phyloP scores from a whole-genome alignment of 139 green algal species.

The Chlorella sp. region DNA sequence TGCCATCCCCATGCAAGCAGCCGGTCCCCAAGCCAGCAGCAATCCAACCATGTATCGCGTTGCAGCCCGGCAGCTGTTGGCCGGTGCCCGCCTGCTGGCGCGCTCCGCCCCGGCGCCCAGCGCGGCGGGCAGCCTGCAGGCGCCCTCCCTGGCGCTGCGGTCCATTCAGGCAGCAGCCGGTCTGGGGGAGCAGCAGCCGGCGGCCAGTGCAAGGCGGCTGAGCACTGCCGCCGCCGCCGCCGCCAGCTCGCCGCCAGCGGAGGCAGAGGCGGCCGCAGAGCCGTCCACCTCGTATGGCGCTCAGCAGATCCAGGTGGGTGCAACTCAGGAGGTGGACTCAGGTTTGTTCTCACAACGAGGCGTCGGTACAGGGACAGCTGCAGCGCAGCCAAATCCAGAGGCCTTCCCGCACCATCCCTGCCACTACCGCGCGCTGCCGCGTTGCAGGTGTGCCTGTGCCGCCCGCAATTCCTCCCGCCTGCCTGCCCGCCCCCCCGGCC shows the following conservation, averaged over 20 bases:
- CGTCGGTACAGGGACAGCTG: not conserved
- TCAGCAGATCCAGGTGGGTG: conserved; percentile 47
- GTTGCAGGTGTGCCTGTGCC: not conserved
- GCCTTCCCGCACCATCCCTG: too few relatives aligned
- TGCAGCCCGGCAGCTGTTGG: not conserved
- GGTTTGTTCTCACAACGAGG: not conserved
- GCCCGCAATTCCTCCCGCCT: too few relatives aligned
- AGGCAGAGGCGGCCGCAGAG: conserved; percentile 1
- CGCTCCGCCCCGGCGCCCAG: not conserved
- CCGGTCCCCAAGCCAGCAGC: not conserved
- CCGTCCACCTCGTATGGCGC: conserved; percentile 35
- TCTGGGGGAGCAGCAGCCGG: not conserved
- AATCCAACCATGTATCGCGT: not conserved
- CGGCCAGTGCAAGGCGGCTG: not conserved
- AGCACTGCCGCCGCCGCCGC: not conserved
- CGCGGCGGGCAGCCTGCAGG: not conserved
- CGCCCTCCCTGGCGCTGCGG: not conserved
- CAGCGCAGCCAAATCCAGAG: not conserved
- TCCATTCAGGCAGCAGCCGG: not conserved
- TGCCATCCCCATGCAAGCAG: not conserved
- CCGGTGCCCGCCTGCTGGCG: conserved; percentile 1
- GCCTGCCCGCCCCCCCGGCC: not conserved
- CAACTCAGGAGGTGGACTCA: not conserved
- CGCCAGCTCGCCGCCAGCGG: not conserved
- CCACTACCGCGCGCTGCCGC: not conserved